Evolutionary conservation across 495 filamentous ascomycete species (phyloP), one percentile per base, ranked within the genome.

Genomic region (Bacidia rubella): DNA sequence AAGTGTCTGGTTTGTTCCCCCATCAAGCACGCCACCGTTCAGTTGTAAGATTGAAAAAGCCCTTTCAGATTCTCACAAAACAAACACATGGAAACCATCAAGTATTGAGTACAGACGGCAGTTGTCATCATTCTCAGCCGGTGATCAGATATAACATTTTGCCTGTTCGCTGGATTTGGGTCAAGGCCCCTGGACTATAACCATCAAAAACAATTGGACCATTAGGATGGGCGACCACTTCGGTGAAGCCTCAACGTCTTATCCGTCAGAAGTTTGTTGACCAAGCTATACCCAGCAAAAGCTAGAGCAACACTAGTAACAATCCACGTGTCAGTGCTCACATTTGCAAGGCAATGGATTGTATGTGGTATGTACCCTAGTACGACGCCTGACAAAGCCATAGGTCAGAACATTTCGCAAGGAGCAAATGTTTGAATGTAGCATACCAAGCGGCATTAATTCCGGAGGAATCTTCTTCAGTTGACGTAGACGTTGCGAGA

Each of bases 371-470:
- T 73, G 61, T 79, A 85, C 69, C 71, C 81, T 58, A 96, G 78
- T 67, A 98, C 92, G 59, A 94, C 65, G 66, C 86, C 90, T 96
- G 48, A 51, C 17, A 38, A 23, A 54, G 55, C 57, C 25, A 44
- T 53, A 58, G 47, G 32, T 47, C 25, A 24, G 55, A 66, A 62
- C 62, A 63, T 50, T 44, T 35, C 52, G n/a, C 41, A 44, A 47
- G 19, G 9, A 47, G 32, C 35, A 52, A 24, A 27, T 12, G 4
- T 32, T 39, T 39, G 17, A 26, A 24, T 26, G 20, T 19, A 52
- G 74, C 81, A 67, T 83, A 95, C 90, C 87, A 58, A 99, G 80
- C 60, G 92, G 92, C 62, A 90, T 80, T 79, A 99, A 76, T 76
- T 99, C 92, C 47, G 90, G 81, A 54, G 92, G 92, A 64, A 95